A percentile compares a stretch with the other conserved stretches of the same genome.
phyloP scores from a whole-genome alignment of 345 rosid species.

The Boechera retrofracta region DNA sequence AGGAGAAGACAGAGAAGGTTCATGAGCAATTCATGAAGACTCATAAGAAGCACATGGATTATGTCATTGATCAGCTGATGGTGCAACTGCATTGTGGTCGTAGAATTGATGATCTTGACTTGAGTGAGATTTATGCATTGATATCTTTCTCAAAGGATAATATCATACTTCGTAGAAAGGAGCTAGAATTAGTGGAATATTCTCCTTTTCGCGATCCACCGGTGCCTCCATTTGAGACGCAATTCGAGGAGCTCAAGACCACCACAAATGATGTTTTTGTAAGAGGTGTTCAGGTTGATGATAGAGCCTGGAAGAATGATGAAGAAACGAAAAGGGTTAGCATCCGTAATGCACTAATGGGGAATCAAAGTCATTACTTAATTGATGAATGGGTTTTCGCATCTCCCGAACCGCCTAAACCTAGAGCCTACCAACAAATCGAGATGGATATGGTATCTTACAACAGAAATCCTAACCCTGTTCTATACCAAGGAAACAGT shows the following conservation, averaged over 20 bases:
- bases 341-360: background rate
- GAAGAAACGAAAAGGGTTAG: background rate
- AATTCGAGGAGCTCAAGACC: background rate
- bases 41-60: background rate
- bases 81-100: background rate
- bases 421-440: background rate
- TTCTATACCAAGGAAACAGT: background rate
- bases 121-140: background rate
- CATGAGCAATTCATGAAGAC: background rate
- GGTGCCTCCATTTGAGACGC: background rate
- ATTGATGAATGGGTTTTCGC: slow-evolving; percentile 21
- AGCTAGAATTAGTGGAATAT: background rate
- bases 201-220: background rate
- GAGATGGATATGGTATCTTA: background rate
- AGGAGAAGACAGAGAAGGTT: background rate
- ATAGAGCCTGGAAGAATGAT: background rate
- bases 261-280: background rate
- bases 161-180: background rate
- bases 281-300: background rate
- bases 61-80: background rate
- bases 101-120: background rate
- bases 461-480: background rate
- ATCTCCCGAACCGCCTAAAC: background rate
- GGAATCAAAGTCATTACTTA: slow-evolving; percentile 13
- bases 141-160: background rate